Conservation (phyloP, 2,329 filamentous ascomycete genomes). For the Coniella vitis region DNA sequence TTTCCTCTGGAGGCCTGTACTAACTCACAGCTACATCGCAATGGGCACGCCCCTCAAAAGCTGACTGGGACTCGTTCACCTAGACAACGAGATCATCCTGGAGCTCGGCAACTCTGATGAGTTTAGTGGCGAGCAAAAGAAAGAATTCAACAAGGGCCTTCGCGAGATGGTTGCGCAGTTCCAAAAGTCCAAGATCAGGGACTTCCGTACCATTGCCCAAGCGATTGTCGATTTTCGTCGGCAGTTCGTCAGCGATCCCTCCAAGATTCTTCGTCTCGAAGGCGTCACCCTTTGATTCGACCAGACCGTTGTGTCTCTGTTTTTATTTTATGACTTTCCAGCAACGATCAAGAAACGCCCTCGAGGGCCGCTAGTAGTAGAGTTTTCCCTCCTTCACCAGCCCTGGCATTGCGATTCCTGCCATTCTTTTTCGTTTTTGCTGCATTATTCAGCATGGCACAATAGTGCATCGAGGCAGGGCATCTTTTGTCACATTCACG, state of each 20-base stretch:
- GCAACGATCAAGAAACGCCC: background rate
- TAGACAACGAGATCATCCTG: constrained; percentile 68
- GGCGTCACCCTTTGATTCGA: constrained; percentile 28
- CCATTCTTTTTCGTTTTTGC: constrained; percentile 2
- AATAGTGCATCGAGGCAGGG: background rate
- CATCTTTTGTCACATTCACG: background rate
- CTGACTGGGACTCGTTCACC: constrained; percentile 37
- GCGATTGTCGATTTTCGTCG: constrained; percentile 62
- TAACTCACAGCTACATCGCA: constrained; percentile 16
- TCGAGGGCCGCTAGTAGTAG: constrained; percentile 12
- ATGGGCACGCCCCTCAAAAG: constrained; percentile 33
- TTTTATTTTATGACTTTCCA: background rate
- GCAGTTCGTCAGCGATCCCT: constrained; percentile 56
- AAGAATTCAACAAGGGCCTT: constrained; percentile 56
- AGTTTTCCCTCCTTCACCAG: background rate
- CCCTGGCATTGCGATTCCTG: background rate
- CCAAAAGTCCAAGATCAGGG: constrained; percentile 52
- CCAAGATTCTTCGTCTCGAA: constrained; percentile 55
- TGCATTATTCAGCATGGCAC: background rate
- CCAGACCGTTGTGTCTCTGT: background rate
- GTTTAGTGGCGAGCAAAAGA: constrained; percentile 53
- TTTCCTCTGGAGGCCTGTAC: constrained; percentile 16
- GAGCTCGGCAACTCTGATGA: constrained; percentile 62
- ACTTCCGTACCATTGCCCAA: constrained; percentile 60
- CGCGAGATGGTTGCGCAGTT: constrained; percentile 54